Evolutionary conservation across 495 filamentous ascomycete genomes (phyloP), one percentile per base, ranked within the genome.

Genomic region (Staphylotrichum longicolle): DNA sequence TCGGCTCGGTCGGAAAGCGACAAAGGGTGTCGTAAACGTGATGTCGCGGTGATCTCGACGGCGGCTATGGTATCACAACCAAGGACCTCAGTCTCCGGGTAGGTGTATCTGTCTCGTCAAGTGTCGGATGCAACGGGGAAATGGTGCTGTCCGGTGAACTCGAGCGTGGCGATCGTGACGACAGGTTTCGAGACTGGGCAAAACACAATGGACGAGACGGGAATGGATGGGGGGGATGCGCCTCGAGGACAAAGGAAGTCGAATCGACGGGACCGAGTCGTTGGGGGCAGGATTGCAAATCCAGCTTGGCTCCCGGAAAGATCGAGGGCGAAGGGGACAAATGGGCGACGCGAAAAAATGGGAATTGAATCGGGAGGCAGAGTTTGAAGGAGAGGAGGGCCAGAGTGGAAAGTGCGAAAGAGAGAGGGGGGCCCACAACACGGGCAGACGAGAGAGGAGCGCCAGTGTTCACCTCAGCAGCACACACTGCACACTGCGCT

Each of bases 201-300:
- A 56, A 32, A 52, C 63, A 70, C 69, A 68, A 70, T 65, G 62
- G 67, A 60, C 52, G 60, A 59, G 49, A 47, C 11, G 47, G 54
- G 61, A 57, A 66, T 45, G 64, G 20, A 27, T 27, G 20, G 20
- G 20, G 20, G 44, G 54, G 63, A 65, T 66, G 71, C 63, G 72
- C 63, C 67, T 73, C 66, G 70, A 68, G 62, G 66, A 71, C 72
- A 74, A 74, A 70, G 70, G 54, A 51, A 60, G 33, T 55, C 51
- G 60, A 65, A 65, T 65, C 61, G 64, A 54, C 50, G 34, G 63
- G 60, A 46, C 42, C 40, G 55, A 50, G 45, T 64, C 34, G 58
- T 55, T 32, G 55, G 57, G 63, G 48, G 65, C 57, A 65, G 37
- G 57, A 65, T 57, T 65, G 57, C 30, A 54, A 70, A 49, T 66